Base-by-base conservation (phyloP, 495 filamentous ascomycete species). In the Niebla homalea region DNA sequence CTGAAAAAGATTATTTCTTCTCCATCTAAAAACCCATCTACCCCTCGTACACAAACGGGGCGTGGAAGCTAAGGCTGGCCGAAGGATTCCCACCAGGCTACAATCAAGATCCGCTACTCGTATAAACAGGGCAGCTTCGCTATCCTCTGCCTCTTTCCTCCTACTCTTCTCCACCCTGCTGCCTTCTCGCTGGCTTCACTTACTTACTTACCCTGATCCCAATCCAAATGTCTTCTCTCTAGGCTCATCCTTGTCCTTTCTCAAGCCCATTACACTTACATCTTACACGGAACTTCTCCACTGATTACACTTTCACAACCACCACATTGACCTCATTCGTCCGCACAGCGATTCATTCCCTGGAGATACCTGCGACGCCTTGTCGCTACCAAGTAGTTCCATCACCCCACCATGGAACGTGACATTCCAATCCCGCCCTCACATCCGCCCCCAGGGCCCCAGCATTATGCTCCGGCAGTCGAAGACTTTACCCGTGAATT, bases 61-160 rank as follows among this genome's bases (percentile, higher is more conserved):
- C 29, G 29, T 32, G 29, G 29, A 32, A 32, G 29, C 29, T 32
- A 32, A 32, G 29, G 29, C 26, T 32, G 29, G 0, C 14, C 29
- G 29, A 32, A 32, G 29, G 29, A 32, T 32, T 32, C 29, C 29
- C 5, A 32, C 29, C 18, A 48, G 21, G 43, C 11, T 18, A 7
- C 39, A 6, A 7, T 21, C 21, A 19, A 25, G 11, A 22, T 46
- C 18, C 21, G 14, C 21, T 26, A 25, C 43, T 37, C 10, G 45
- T 48, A 36, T 48, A 48, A 36, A 48, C 45, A 48, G 36, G 45
- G 45, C 45, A 48, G 14, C 25, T 25, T 26, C 32, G 8, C 45
- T 1, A 48, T 16, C 16, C 21, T 35, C n/a, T 48, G 4, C 10
- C 7, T 36, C 26, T 1, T 48, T 48, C 42, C 42, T 45, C 36